Evolutionary conservation across 352 stramenopile species (phyloP).

Genomic region (Phytophthora pistaciae): DNA sequence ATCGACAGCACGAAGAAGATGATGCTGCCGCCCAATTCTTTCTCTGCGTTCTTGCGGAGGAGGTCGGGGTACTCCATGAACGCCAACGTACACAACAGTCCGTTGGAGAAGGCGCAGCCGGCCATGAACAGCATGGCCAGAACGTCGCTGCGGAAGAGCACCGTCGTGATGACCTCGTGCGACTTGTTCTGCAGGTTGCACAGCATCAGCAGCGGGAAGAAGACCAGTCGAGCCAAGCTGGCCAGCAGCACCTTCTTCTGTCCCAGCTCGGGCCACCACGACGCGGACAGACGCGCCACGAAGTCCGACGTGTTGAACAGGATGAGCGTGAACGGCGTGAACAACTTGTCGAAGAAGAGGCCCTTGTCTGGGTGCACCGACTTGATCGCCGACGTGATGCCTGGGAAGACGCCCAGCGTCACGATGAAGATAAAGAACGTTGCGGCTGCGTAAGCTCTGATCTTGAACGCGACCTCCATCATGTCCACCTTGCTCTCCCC

Average conservation of each 20-base stretch:
- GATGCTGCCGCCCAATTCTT: slow-evolving; percentile 77
- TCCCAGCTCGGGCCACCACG: slow-evolving; percentile 38
- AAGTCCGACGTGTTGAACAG: slow-evolving; percentile 85
- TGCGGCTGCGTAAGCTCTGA: slow-evolving; percentile 63
- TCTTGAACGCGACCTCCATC: slow-evolving; percentile 63
- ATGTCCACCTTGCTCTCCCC: slow-evolving; percentile 47
- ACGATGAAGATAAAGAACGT: slow-evolving; percentile 85
- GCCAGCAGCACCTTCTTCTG: slow-evolving; percentile 48
- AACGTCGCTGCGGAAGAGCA: slow-evolving; percentile 82
- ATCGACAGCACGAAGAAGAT: slow-evolving; percentile 88
- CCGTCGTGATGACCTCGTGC: slow-evolving; percentile 65
- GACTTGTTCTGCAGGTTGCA: slow-evolving; percentile 83
- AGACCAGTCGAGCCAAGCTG: slow-evolving; percentile 54
- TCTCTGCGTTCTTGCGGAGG: slow-evolving; percentile 64
- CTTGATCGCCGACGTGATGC: slow-evolving; percentile 76
- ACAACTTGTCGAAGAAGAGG: slow-evolving; percentile 69
- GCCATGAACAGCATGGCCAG: slow-evolving; percentile 67
- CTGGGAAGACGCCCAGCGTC: slow-evolving; percentile 80
- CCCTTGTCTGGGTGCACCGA: slow-evolving; percentile 55
- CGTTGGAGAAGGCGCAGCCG: slow-evolving; percentile 74
- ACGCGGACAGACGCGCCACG: slow-evolving; percentile 63
- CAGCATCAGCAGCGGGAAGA: slow-evolving; percentile 78
- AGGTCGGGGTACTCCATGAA: slow-evolving; percentile 83
- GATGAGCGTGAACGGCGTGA: slow-evolving; percentile 81
- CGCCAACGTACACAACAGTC: slow-evolving; percentile 71